phyloP scores from a whole-genome alignment of 306 rosid species.

The Rosa lucieae region DNA sequence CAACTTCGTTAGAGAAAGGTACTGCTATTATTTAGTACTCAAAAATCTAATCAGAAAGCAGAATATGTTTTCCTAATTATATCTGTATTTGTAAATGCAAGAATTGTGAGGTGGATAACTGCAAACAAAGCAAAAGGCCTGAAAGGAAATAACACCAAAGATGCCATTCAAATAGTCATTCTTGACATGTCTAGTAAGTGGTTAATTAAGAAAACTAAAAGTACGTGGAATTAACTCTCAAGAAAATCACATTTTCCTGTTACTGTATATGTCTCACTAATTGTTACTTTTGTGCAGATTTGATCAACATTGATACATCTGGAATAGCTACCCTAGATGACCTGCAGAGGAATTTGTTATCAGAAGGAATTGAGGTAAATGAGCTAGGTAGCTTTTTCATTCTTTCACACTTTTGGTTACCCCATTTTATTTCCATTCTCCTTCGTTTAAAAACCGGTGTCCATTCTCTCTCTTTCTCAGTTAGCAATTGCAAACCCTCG shows the following conservation, averaged over 20 bases:
- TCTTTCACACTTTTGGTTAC: neutral
- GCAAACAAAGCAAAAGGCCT: conserved; percentile 37
- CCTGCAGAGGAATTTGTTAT: conserved; percentile 47
- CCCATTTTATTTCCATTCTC: neutral
- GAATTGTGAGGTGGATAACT: conserved; percentile 57
- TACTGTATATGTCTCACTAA: neutral
- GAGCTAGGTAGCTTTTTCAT: neutral
- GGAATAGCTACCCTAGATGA: conserved; percentile 71
- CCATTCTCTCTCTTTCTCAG: conserved; percentile 33
- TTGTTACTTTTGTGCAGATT: conserved; percentile 35
- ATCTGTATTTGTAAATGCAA: conserved; percentile 13
- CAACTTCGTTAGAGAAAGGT: conserved; percentile 70
- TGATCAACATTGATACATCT: conserved; percentile 72
- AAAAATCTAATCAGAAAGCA: neutral
- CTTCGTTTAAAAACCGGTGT: neutral
- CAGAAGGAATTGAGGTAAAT: conserved; percentile 58
- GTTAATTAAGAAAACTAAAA: neutral
- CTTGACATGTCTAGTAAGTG: conserved; percentile 77
- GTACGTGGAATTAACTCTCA: neutral
- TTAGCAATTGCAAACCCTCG: conserved; percentile 70
- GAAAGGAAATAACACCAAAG: conserved; percentile 40
- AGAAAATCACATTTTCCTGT: neutral
- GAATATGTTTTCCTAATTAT: neutral
- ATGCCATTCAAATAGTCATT: conserved; percentile 41
- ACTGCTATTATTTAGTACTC: neutral